A percentile compares a stretch with the other conserved stretches of the same genome.
Evolutionary conservation across 2,329 filamentous ascomycete genomes (phyloP).

Genomic region (Botrytis galanthina): DNA sequence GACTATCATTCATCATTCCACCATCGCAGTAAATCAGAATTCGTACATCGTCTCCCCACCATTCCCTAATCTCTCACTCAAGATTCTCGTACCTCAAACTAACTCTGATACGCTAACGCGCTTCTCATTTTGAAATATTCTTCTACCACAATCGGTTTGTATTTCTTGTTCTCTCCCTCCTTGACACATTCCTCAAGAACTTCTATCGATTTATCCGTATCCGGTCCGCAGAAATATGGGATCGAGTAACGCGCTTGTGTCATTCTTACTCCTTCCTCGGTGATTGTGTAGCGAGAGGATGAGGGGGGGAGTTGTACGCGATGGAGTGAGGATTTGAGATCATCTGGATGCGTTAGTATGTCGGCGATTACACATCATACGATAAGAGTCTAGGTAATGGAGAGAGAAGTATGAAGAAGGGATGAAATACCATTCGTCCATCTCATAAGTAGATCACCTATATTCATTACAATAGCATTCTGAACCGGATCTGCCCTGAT

Average conservation of each 20-base stretch:
- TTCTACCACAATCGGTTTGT: constrained; percentile 43
- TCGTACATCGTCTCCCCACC: too few relatives aligned
- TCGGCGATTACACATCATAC: neutral
- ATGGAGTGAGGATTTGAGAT: constrained; percentile 53
- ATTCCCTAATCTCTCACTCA: neutral
- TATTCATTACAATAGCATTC: constrained; percentile 48
- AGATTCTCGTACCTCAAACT: neutral
- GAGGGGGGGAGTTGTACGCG: constrained; percentile 49
- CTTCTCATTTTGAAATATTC: constrained; percentile 33
- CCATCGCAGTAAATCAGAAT: too few relatives aligned
- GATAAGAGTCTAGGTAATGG: neutral
- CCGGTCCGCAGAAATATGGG: constrained; percentile 56
- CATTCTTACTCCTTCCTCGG: constrained; percentile 41
- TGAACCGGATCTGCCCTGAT: constrained; percentile 43
- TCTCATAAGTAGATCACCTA: constrained; percentile 50
- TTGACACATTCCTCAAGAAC: constrained; percentile 49
- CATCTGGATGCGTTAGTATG: constrained; percentile 38
- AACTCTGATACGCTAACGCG: constrained; percentile 30
- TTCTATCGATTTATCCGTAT: constrained; percentile 50
- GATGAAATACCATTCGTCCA: constrained; percentile 47
- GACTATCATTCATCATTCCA: too few relatives aligned
- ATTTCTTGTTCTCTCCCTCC: constrained; percentile 47
- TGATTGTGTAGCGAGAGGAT: constrained; percentile 41
- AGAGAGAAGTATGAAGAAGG: neutral
- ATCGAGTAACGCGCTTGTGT: constrained; percentile 56